These are phyloP conservation scores for Raphanus raphanistrum DNA, from an alignment of 345 rosid genomes.

Conservation along the genomic window DNA sequence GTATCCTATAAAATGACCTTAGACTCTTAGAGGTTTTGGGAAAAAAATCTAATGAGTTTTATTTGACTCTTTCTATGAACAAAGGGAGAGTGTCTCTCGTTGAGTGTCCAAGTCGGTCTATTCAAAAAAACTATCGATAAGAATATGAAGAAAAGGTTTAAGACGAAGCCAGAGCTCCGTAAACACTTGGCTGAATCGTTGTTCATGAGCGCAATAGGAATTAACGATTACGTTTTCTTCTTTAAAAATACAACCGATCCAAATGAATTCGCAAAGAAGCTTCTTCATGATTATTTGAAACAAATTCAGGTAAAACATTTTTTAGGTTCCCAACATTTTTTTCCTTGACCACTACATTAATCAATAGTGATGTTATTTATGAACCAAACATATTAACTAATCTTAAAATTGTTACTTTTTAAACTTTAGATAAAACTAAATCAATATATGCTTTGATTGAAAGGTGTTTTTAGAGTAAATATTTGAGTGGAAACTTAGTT, in stretches of 20 bases:
- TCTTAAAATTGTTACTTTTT: background rate
- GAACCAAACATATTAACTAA: background rate
- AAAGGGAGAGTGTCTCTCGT: constrained; percentile 33
- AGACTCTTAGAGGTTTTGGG: background rate
- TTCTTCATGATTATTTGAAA: constrained; percentile 17
- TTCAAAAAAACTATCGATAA: constrained; percentile 18
- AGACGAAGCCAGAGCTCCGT: constrained; percentile 10
- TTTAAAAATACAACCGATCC: background rate
- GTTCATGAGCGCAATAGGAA: constrained; percentile 32
- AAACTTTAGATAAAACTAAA: background rate
- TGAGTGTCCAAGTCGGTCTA: constrained; percentile 29
- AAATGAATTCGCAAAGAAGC: constrained; percentile 11
- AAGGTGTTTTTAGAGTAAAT: too few species aligned
- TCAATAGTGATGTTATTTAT: background rate
- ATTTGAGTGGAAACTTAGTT: too few species aligned
- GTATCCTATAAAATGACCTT: constrained; percentile 5
- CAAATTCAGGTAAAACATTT: constrained; percentile 20
- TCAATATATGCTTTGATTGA: background rate
- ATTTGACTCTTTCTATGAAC: constrained; percentile 8
- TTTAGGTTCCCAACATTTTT: background rate
- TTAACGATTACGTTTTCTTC: constrained; percentile 27
- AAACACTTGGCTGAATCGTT: constrained; percentile 33
- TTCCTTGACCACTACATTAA: background rate
- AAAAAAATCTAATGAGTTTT: background rate
- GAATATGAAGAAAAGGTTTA: constrained; percentile 22